These are phyloP conservation scores for Lepidium didymum DNA, from an alignment of 345 rosid species.

Conservation along the genomic window DNA sequence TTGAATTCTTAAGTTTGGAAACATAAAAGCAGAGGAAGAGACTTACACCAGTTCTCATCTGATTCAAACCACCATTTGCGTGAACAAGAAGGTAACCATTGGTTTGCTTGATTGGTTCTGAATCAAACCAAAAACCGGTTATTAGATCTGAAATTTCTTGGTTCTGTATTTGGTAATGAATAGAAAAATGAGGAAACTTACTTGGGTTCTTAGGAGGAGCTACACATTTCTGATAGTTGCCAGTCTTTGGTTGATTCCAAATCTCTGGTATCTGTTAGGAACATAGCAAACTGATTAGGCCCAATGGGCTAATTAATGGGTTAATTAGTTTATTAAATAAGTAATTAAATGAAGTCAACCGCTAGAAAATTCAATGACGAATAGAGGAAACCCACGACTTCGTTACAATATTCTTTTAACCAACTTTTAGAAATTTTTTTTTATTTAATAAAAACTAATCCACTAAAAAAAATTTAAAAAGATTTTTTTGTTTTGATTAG, in stretches of 20 bases:
- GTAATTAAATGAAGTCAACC: slow-evolving; percentile 13
- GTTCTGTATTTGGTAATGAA: neutral
- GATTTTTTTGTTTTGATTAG: neutral
- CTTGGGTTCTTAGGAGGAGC: slow-evolving; percentile 37
- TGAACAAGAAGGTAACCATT: slow-evolving; percentile 61
- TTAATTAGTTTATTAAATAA: neutral
- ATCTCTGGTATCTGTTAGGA: slow-evolving; percentile 35
- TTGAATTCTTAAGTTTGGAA: neutral
- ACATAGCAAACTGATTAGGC: neutral
- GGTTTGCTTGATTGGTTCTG: slow-evolving; percentile 20
- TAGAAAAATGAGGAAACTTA: slow-evolving; percentile 11
- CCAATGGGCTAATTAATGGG: slow-evolving; percentile 15
- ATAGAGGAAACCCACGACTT: slow-evolving; percentile 16
- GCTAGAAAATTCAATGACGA: slow-evolving; percentile 16
- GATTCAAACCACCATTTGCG: slow-evolving; percentile 86
- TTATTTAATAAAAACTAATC: neutral
- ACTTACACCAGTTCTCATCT: slow-evolving; percentile 76
- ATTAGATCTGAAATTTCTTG: neutral
- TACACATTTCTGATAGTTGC: slow-evolving; percentile 41
- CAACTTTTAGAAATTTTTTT: neutral
- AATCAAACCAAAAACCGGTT: neutral
- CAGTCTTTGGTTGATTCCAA: slow-evolving; percentile 45
- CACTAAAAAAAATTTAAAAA: neutral
- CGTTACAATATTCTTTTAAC: neutral
- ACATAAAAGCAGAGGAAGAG: neutral